Base-by-base conservation (phyloP, 2,329 filamentous ascomycete genomes). In the Ceratocystis lukuohia region DNA sequence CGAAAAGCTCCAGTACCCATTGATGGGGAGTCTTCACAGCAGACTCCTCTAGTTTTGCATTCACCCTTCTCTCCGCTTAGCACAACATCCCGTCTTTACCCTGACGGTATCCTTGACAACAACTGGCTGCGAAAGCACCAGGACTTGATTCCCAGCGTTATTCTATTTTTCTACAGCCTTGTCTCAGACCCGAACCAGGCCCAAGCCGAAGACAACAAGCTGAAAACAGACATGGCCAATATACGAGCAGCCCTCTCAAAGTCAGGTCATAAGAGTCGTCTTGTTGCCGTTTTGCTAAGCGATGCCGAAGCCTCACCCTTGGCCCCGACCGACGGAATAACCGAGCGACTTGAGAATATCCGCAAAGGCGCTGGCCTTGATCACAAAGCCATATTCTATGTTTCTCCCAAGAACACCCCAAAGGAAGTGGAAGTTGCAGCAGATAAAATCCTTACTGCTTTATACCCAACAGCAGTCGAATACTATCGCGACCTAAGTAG, bases 401-500 rank as follows among this genome's bases (percentile, higher is more conserved):
- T 96, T 15, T 88, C 91, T 1, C 85, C 88, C 0, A 84, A 87
- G 70, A 85, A 87, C 6, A 88, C 89, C 3, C 77, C 81, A 2
- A 80, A 83, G 1, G 91, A 96, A 72, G 77, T 95, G 25, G 82
- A 85, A 68, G 84, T 85, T 6, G 91, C 93, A 70, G 85, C 88
- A 0, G 84, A 87, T 65, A 88, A 83, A 64, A 83, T 96, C 50
- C 79, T 96, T 61, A 79, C 84, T 1, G 82, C 87, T 0, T 75
- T 96, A 57, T 91, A 93, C 68, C 84, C 86, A 0, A 80, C 86
- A 22, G 85, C 89, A 22, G 78, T 93, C 59, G 94, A 99, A 71
- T 96, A 96, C 75, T 97, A 97, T 74, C 83, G 92, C 59, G 93
- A 99, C 71, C 80, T 97, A 12, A 91, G 91, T n/a, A 92, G 96